Evolutionary conservation across 768 basidiomycete species (phyloP).

Genomic region (Pholiota molesta): DNA sequence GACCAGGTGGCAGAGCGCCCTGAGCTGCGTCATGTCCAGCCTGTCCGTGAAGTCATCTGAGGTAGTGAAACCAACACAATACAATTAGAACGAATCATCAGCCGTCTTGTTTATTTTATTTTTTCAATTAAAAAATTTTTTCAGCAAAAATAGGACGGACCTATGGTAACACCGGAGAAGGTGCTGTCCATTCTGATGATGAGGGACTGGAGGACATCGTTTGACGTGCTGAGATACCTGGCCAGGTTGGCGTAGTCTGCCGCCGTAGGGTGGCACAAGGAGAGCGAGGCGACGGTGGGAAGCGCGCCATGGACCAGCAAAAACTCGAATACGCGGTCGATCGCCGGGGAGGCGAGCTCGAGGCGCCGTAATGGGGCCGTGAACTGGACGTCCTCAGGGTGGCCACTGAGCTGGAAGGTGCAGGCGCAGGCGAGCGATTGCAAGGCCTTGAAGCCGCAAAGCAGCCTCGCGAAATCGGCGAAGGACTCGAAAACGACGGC

Average conservation of each 20-base stretch:
- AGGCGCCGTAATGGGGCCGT: slow-evolving; percentile 12
- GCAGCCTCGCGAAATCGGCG: slow-evolving; percentile 13
- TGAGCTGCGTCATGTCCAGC: slow-evolving; percentile 15
- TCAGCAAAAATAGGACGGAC: slow-evolving; percentile 19
- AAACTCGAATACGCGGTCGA: slow-evolving; percentile 17
- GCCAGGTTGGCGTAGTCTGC: slow-evolving; percentile 14
- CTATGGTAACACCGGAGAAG: slow-evolving; percentile 23
- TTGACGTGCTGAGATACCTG: slow-evolving; percentile 14
- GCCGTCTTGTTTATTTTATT: background rate
- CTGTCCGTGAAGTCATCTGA: slow-evolving; percentile 16
- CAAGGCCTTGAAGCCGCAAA: slow-evolving; percentile 17
- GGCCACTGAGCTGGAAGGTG: slow-evolving; percentile 12
- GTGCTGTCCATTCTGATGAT: slow-evolving; percentile 21
- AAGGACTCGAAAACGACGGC: slow-evolving; percentile 19
- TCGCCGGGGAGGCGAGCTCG: slow-evolving; percentile 19
- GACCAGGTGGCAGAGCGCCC: slow-evolving; percentile 9
- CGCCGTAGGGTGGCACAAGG: slow-evolving; percentile 15
- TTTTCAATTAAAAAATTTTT: background rate
- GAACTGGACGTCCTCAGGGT: slow-evolving; percentile 3
- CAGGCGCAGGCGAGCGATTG: slow-evolving; percentile 19
- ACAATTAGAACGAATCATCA: background rate
- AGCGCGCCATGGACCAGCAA: slow-evolving; percentile 12
- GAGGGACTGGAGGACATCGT: slow-evolving; percentile 17
- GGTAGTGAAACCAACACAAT: background rate
- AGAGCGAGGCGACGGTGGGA: slow-evolving; percentile 17